Evolutionary conservation across 805 yeast genomes (phyloP), one percentile per base, ranked within the genome.

Genomic region (Sugiyamaella lignohabitans): DNA sequence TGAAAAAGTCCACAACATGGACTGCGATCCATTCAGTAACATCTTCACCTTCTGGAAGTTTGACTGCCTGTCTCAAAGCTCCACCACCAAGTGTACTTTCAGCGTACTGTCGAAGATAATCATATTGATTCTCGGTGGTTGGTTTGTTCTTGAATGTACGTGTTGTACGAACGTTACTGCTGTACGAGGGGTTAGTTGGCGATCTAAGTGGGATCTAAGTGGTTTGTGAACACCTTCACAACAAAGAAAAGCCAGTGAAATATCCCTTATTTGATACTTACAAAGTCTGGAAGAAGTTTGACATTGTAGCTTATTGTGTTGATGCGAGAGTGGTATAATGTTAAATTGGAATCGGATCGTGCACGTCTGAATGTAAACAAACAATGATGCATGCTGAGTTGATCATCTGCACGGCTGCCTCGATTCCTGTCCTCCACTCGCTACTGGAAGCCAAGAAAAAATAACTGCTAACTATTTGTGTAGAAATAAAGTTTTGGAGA

Each of bases 41-140:
- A 58, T 87, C 93, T 65, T 91, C 98, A 51, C 93, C 98, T 56
- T 78, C 84, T 16, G 98, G 98, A 23, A 93, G 71, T 60, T 84
- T 84, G 19, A 91, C 98, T 0, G 98, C 98, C 64, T 87, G 95
- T 21, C 85, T 84, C 53, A 93, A 72, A 27, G 91, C 82, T 30
- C 91, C 95, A 0, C 96, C 84, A 0, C 98, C 98, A 43, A 93
- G 71, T 0, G 98, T 91, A 38, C 94, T 88, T 62, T 91, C 98
- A 0, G 96, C 98, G 59, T 88, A 87, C 59, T 74, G 80, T 50
- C 95, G 77, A 48, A 93, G 66, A 34, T 59, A 65, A 45, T 59
- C 63, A n/a, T 63, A 58, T 29, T 64, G 65, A 21, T 56, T 55
- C 8, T 59, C 61, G 5, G 59, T 55, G 19, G 55, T 53, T n/a